phyloP scores from a whole-genome alignment of 306 rosid species.

The Ochetophila trinervis region DNA sequence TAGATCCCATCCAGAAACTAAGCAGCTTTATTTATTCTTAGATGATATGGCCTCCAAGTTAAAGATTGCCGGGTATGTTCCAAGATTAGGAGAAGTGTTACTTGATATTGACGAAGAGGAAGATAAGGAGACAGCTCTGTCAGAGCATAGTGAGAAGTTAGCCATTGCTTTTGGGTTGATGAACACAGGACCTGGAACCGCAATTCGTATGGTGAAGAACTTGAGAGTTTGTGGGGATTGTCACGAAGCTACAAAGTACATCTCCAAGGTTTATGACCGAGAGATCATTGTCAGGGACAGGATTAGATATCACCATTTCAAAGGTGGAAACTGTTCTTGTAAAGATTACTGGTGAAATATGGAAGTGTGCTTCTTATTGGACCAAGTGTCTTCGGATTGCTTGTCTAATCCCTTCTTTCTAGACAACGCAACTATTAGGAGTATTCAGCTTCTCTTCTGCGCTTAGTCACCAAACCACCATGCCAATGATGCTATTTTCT shows the following conservation, averaged over 20 bases:
- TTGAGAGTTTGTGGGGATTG: conserved; percentile 54
- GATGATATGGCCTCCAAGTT: conserved; percentile 42
- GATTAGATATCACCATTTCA: conserved; percentile 50
- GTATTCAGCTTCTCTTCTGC: no score
- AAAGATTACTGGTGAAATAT: conserved; percentile 42
- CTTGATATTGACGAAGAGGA: conserved; percentile 51
- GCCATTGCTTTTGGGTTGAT: conserved; percentile 58
- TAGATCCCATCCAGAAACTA: conserved; percentile 41
- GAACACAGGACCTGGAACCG: conserved; percentile 44
- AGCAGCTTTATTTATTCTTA: conserved; percentile 41
- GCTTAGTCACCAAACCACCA: no score
- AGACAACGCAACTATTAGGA: no score
- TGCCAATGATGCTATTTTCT: no score
- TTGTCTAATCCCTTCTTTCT: no score
- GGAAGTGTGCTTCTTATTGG: no score
- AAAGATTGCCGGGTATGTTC: conserved; percentile 48
- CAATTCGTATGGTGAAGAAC: conserved; percentile 54
- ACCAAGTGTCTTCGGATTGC: no score
- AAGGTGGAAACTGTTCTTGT: conserved; percentile 54
- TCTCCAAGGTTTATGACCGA: conserved; percentile 42
- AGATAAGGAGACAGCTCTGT: conserved; percentile 51
- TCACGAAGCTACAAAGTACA: conserved; percentile 49
- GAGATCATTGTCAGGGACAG: conserved; percentile 48
- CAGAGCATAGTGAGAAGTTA: conserved; percentile 54
- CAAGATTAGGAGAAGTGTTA: conserved; percentile 39